Base-by-base conservation (phyloP, 768 basidiomycete genomes). In the Suillus alpinus region DNA sequence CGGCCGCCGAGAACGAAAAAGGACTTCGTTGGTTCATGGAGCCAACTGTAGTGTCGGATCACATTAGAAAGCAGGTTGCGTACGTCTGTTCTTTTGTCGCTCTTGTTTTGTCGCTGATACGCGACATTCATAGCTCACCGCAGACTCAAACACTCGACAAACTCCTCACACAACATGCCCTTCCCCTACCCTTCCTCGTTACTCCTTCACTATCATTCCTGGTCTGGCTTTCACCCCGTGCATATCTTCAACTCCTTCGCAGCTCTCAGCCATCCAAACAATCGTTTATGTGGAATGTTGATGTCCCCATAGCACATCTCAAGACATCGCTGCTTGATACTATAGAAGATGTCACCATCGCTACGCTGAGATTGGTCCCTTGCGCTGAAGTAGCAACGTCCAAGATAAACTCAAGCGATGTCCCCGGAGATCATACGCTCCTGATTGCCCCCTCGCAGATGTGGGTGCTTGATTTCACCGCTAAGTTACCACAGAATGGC, bases 1-100 rank as follows among this genome's bases (percentile, higher is more conserved):
- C 91, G 0, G 59, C 59, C 13, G 75, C 78, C 13, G 77, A 80
- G 58, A 83, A 83, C 60, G 83, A 85, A 31, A 82, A 80, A 40
- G 89, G 90, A 1, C 79, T 88, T 43, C 79, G 84, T 57, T 93
- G 92, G 92, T 92, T 93, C 69, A 83, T 79, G 58, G 87, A 86
- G 41, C 68, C 71, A 5, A 23, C 16, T 37, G 58, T 63, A 37
- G 64, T 6, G 16, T 63, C 64, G 47, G 61, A 64, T 31, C 73
- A 62, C 20, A 10, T 44, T 62, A 73, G 58, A 65, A 64, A 47
- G n/a, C 62, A 12, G 12, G 52, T 41, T 66, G 41, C 9, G 69
- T 64, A 59, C 44, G 43, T 29, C 57, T 16, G 44, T 63, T 51
- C 26, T 47, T 31, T 20, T 32, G 41, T 18, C 9, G 16, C 3